Conservation (phyloP, 768 basidiomycete species). For the Tylopilus plumbeoviolaceoides region DNA sequence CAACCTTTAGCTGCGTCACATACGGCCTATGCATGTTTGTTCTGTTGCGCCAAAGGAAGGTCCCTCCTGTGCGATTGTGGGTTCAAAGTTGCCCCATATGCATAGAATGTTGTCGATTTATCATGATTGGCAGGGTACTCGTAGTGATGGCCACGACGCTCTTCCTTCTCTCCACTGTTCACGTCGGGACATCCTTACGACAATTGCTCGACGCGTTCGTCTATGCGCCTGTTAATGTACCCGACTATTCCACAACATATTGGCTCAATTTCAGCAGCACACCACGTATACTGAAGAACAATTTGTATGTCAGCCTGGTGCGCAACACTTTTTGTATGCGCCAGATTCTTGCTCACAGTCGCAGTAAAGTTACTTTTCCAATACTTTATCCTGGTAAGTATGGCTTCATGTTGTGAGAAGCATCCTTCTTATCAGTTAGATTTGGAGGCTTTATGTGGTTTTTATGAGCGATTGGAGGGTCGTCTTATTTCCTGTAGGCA, state of each 20-base stretch:
- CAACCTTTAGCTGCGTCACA: neutral
- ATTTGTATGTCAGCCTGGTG: neutral
- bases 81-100: neutral
- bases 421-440: neutral
- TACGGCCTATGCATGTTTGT: neutral
- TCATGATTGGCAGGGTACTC: neutral
- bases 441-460: conserved; percentile 4
- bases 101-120: neutral
- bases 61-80: neutral
- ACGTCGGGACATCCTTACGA: neutral
- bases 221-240: neutral
- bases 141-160: neutral
- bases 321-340: neutral
- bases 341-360: neutral
- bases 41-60: neutral
- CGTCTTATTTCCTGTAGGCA: neutral
- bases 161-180: neutral
- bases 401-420: neutral
- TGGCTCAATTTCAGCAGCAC: neutral
- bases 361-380: neutral
- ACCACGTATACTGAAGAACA: neutral
- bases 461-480: conserved; percentile 1
- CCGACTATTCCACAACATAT: neutral
- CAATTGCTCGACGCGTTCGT: neutral
- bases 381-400: neutral